A percentile compares a stretch with the other conserved stretches of the same genome.
Conservation (phyloP, 371 early-diverging fungal species). For the Mortierella sp. region DNA sequence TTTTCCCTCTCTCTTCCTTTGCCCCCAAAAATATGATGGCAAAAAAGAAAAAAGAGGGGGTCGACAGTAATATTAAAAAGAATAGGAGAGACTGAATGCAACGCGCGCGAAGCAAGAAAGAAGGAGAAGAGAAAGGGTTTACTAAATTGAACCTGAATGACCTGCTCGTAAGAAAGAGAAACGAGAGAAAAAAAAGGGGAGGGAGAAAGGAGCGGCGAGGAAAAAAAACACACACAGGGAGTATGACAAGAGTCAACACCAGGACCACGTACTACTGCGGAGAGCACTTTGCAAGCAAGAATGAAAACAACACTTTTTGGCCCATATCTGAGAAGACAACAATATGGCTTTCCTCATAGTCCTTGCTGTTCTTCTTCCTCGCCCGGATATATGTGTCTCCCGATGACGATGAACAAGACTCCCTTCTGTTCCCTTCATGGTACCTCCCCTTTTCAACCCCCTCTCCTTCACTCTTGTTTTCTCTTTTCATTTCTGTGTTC, state of each 20-base stretch:
- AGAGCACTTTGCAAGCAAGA: no score
- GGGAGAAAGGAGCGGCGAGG: neutral
- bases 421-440: neutral
- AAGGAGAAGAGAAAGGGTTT: neutral
- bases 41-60: neutral
- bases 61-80: neutral
- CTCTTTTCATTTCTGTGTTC: no score
- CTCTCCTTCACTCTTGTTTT: no score
- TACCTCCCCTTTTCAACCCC: neutral
- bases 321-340: no score
- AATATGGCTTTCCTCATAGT: no score
- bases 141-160: neutral
- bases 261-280: no score
- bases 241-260: neutral
- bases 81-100: neutral
- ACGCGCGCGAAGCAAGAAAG: neutral
- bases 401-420: neutral
- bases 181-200: neutral
- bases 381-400: neutral
- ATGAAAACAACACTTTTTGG: no score
- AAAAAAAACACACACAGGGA: neutral
- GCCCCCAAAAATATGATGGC: slow-evolving; percentile 1
- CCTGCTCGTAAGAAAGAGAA: neutral
- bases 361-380: no score
- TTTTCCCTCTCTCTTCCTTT: neutral